Evolutionary conservation across 768 basidiomycete species (phyloP).

Genomic region (Leccinum sublutescens): DNA sequence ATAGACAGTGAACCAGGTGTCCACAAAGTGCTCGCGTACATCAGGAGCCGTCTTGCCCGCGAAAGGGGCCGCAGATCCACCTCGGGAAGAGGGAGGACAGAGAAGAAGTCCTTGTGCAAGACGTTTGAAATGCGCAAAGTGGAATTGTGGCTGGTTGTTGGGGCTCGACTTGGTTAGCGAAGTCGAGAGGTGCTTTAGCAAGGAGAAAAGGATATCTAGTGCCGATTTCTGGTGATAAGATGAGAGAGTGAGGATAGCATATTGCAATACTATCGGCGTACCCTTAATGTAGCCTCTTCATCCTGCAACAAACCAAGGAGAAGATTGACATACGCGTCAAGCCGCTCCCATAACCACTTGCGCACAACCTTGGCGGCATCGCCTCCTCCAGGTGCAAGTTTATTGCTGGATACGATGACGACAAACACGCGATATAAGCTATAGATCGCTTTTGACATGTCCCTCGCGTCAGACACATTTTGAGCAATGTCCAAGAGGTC

Average conservation of each 20-base stretch:
- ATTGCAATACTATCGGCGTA: conserved; percentile 36
- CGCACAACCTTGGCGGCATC: conserved; percentile 61
- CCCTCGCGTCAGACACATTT: conserved; percentile 46
- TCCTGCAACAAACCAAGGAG: conserved; percentile 72
- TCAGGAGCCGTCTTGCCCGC: conserved; percentile 51
- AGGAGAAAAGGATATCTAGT: conserved; percentile 71
- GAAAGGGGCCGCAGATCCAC: conserved; percentile 17
- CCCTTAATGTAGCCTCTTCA: conserved; percentile 71
- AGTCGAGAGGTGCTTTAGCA: conserved; percentile 76
- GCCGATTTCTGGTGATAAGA: conserved; percentile 54
- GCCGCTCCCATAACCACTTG: conserved; percentile 75
- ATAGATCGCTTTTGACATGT: conserved; percentile 74
- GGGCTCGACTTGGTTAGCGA: conserved; percentile 46
- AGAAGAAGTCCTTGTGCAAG: conserved; percentile 58
- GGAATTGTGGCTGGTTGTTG: conserved; percentile 58
- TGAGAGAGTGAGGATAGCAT: conserved; percentile 3
- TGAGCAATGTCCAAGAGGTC: conserved; percentile 67
- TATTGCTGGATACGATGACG: conserved; percentile 54
- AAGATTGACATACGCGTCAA: conserved; percentile 68
- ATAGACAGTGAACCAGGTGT: conserved; percentile 71
- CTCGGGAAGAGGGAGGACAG: conserved; percentile 52
- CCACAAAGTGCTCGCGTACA: conserved; percentile 61
- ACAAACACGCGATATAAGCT: conserved; percentile 80
- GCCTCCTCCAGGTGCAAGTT: conserved; percentile 48
- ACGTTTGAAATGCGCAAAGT: conserved; percentile 65